These are phyloP conservation scores for Ceratocystis colombiana DNA, from an alignment of 2,329 filamentous ascomycete genomes.

Conservation along the genomic window DNA sequence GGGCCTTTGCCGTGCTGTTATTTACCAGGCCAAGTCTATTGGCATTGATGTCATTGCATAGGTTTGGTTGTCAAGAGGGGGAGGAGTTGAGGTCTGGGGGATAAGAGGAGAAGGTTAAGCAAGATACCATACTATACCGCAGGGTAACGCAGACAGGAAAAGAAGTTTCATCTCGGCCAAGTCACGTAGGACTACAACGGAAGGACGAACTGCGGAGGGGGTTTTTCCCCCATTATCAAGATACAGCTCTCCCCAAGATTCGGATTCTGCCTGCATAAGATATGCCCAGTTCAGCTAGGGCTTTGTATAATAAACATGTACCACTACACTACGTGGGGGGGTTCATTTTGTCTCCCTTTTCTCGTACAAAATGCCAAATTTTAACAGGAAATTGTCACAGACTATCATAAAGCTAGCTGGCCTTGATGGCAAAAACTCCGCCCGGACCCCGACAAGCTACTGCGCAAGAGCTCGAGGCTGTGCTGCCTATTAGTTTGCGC, in stretches of 20 bases:
- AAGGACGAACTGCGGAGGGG: neutral
- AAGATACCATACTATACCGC: constrained; percentile 1
- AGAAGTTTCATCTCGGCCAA: neutral
- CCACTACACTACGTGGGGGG: neutral
- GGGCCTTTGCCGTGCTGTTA: constrained; percentile 62
- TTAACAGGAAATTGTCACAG: neutral
- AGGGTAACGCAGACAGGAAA: neutral
- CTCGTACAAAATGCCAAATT: neutral
- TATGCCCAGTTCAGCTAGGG: neutral
- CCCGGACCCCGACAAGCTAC: neutral
- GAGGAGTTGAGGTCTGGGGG: neutral
- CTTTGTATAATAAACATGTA: constrained; percentile 9
- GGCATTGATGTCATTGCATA: constrained; percentile 61
- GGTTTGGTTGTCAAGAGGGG: constrained; percentile 15
- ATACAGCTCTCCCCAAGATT: neutral
- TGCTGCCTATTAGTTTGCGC: neutral
- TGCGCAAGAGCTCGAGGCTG: neutral
- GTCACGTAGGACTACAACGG: neutral
- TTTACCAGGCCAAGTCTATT: constrained; percentile 64
- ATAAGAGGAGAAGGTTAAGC: neutral
- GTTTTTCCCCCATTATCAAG: neutral
- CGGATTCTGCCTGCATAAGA: neutral
- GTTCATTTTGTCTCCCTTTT: neutral
- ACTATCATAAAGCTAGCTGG: neutral
- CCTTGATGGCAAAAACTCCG: neutral